phyloP scores from a whole-genome alignment of 1,139 yeast species.

The Magnusiomyces ingens region DNA sequence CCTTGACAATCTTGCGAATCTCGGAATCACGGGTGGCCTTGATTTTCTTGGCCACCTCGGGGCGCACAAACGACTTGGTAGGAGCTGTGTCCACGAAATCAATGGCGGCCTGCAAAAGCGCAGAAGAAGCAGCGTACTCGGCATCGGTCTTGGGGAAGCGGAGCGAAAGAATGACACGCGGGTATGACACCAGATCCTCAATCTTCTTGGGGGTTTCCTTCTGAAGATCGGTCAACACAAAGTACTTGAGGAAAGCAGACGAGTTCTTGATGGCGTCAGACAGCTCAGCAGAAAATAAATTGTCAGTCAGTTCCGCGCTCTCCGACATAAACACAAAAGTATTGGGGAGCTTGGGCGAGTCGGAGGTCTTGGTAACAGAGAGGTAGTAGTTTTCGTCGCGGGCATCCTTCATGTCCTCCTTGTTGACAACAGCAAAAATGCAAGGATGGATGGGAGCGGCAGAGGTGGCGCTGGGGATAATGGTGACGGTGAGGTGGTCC shows the following conservation, averaged over 20 bases:
- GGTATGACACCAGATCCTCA: slow-evolving; percentile 46
- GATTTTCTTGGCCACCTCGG: slow-evolving; percentile 71
- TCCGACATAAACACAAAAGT: slow-evolving; percentile 83
- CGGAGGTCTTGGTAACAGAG: slow-evolving; percentile 76
- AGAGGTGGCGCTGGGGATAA: slow-evolving; percentile 55
- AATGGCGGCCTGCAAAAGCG: slow-evolving; percentile 47
- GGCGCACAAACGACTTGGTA: slow-evolving; percentile 38
- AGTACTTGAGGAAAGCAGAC: slow-evolving; percentile 49
- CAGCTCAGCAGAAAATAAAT: slow-evolving; percentile 49
- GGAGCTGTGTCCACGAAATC: slow-evolving; percentile 49
- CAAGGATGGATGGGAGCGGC: slow-evolving; percentile 51
- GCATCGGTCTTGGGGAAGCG: slow-evolving; percentile 41
- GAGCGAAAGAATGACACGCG: slow-evolving; percentile 51
- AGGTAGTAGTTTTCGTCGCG: slow-evolving; percentile 75
- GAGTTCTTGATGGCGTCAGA: slow-evolving; percentile 45
- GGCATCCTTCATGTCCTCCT: slow-evolving; percentile 68
- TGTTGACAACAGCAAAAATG: slow-evolving; percentile 78
- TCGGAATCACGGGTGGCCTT: slow-evolving; percentile 69
- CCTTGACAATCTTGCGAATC: slow-evolving; percentile 50
- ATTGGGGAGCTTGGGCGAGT: slow-evolving; percentile 65
- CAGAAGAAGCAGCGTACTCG: slow-evolving; percentile 43
- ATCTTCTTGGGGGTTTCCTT: slow-evolving; percentile 51
- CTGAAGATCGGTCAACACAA: slow-evolving; percentile 82
- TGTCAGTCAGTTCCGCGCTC: slow-evolving; percentile 69
- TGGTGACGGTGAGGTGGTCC: slow-evolving; percentile 41